Conservation (phyloP, 805 yeast genomes). For the Starmera pachycereana region DNA sequence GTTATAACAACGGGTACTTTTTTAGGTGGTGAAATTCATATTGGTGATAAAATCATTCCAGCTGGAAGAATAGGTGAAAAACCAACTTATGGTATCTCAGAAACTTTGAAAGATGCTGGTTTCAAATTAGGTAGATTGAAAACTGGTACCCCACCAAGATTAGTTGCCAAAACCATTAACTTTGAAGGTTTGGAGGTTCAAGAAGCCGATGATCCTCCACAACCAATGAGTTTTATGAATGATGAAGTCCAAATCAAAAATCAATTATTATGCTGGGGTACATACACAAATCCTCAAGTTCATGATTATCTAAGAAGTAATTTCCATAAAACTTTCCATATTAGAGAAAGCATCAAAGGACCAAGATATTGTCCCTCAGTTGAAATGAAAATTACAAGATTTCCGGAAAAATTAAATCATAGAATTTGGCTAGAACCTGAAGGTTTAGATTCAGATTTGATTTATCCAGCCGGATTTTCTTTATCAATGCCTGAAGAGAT, state of each 20-base stretch:
- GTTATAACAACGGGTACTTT: slow-evolving; percentile 96
- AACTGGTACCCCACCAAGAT: slow-evolving; percentile 95
- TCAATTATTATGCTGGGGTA: slow-evolving; percentile 65
- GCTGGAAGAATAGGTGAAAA: slow-evolving; percentile 92
- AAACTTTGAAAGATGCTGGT: slow-evolving; percentile 66
- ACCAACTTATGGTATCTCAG: slow-evolving; percentile 82
- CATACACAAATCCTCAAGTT: slow-evolving; percentile 65
- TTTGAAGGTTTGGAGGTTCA: slow-evolving; percentile 56
- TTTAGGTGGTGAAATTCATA: slow-evolving; percentile 87
- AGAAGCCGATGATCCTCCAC: slow-evolving; percentile 74
- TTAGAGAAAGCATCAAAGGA: slow-evolving; percentile 87
- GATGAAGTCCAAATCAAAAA: slow-evolving; percentile 49
- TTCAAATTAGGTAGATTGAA: slow-evolving; percentile 82
- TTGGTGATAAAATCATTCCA: slow-evolving; percentile 71
- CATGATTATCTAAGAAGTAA: slow-evolving; percentile 63
- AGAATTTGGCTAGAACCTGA: slow-evolving; percentile 95
- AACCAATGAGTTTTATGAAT: slow-evolving; percentile 83
- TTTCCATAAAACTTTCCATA: slow-evolving; percentile 78
- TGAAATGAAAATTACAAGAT: slow-evolving; percentile 78
- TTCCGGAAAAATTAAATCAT: slow-evolving; percentile 67
- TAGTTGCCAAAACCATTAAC: slow-evolving; percentile 63
- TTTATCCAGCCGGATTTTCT: slow-evolving; percentile 94
- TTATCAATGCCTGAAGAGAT: slow-evolving; percentile 94
- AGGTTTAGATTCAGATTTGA: slow-evolving; percentile 76
- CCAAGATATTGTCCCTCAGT: slow-evolving; percentile 97